These are phyloP conservation scores for Hymenoscyphus occultus DNA, from an alignment of 2,329 filamentous ascomycete species.

Conservation along the genomic window DNA sequence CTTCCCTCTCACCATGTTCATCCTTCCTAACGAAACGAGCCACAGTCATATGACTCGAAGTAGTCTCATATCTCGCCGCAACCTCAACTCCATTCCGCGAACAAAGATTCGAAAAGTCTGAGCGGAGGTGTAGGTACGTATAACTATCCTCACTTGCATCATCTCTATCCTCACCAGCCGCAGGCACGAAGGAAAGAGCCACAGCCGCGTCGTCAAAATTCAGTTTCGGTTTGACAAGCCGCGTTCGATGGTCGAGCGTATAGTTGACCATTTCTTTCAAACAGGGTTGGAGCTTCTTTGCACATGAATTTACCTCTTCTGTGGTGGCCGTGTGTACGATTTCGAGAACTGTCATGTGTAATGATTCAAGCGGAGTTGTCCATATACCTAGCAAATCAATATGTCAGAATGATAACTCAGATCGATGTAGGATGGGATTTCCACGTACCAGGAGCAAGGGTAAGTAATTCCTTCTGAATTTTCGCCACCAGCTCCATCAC, in stretches of 20 bases:
- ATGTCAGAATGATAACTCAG: too few relatives aligned
- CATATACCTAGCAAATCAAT: neutral
- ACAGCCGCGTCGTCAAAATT: neutral
- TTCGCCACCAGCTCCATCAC: neutral
- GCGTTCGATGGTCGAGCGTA: neutral
- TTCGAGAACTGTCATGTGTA: slow-evolving; percentile 6
- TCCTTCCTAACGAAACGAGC: neutral
- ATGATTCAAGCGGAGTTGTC: neutral
- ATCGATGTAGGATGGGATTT: neutral
- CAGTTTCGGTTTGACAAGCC: slow-evolving; percentile 2
- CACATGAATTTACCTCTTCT: neutral
- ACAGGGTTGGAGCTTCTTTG: neutral
- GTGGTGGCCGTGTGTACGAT: neutral
- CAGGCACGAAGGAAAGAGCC: slow-evolving; percentile 4
- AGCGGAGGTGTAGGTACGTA: slow-evolving; percentile 6
- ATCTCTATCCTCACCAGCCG: neutral
- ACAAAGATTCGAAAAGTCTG: neutral
- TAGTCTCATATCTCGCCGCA: neutral
- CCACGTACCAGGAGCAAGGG: neutral
- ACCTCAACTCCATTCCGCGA: slow-evolving; percentile 5
- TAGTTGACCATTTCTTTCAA: slow-evolving; percentile 3
- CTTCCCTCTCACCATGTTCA: neutral
- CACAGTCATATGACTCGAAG: slow-evolving; percentile 5
- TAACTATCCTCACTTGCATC: neutral
- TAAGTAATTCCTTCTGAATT: slow-evolving; percentile 1